Conservation (phyloP, 1,284 basidiomycete genomes). For the Cystobasidiaceae sp. region DNA sequence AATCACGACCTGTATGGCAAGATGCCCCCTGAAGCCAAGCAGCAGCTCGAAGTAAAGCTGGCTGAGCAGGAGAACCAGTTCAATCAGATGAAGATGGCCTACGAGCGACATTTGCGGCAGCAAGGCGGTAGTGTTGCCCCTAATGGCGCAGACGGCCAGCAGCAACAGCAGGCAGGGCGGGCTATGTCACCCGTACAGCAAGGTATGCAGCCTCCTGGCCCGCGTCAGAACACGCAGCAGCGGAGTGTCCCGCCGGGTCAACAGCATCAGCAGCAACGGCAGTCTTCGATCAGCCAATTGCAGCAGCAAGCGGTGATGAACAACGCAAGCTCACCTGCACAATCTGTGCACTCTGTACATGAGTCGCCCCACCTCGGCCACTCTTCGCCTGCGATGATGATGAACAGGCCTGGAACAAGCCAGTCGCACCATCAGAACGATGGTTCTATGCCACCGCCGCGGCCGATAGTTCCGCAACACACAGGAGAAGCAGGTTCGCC, state of each 20-base stretch:
- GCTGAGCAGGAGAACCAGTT: slow-evolving; percentile 19
- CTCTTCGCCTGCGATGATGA: background rate
- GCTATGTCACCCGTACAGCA: too few relatives aligned
- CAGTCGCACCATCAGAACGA: background rate
- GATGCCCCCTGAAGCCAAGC: slow-evolving; percentile 2
- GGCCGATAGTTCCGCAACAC: background rate
- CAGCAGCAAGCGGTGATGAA: background rate
- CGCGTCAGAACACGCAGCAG: background rate
- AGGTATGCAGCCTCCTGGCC: too few relatives aligned
- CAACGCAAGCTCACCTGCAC: slow-evolving; percentile 10
- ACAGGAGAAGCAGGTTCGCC: background rate
- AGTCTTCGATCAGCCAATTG: background rate
- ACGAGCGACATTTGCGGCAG: slow-evolving; percentile 7
- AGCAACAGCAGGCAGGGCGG: too few relatives aligned
- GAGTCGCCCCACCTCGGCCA: slow-evolving; percentile 2
- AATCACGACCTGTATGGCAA: slow-evolving; percentile 14
- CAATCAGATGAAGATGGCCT: slow-evolving; percentile 9
- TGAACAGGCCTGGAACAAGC: background rate
- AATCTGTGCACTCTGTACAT: background rate
- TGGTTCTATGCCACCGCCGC: background rate
- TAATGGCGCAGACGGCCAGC: too few relatives aligned
- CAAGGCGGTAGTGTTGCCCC: background rate
- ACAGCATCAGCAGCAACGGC: slow-evolving; percentile 4
- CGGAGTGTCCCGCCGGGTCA: background rate
- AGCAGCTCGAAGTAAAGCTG: slow-evolving; percentile 3